Conservation (phyloP, 2,329 filamentous ascomycete genomes). For the Aspergillus udagawae region DNA sequence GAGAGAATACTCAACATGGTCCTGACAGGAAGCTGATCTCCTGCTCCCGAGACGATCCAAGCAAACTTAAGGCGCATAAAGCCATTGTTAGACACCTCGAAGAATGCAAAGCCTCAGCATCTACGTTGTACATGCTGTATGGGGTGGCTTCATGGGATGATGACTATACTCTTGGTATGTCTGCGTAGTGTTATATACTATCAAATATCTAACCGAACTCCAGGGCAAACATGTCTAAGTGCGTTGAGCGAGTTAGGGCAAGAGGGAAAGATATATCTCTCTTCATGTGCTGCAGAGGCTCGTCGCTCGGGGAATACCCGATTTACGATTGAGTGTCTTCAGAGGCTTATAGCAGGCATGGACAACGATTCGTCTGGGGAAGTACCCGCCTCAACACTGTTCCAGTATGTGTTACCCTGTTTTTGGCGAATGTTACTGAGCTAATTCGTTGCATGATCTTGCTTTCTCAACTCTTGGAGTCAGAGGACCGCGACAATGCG, state of each 20-base stretch:
- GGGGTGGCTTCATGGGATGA: conserved; percentile 61
- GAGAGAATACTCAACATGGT: conserved; percentile 5
- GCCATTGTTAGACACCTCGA: conserved; percentile 59
- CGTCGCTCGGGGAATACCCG: conserved; percentile 60
- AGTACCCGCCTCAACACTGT: conserved; percentile 59
- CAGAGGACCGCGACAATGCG: conserved; percentile 27
- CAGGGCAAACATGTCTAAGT: conserved; percentile 55
- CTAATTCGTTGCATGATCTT: conserved; percentile 29
- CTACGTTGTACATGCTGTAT: conserved; percentile 72
- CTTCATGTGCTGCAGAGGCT: conserved; percentile 76
- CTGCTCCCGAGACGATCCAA: conserved; percentile 60
- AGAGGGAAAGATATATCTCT: conserved; percentile 62
- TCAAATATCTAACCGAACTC: conserved; percentile 41
- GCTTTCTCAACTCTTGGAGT: conserved; percentile 43
- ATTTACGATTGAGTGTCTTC: conserved; percentile 58
- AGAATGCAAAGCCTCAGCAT: conserved; percentile 54
- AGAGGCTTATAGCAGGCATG: conserved; percentile 56
- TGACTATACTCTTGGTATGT: conserved; percentile 51
- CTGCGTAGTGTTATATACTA: conserved; percentile 24
- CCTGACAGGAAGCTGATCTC: conserved; percentile 65
- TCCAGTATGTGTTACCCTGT: conserved; percentile 53
- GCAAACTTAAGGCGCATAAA: conserved; percentile 52
- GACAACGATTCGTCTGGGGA: conserved; percentile 46
- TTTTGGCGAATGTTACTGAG: not conserved
- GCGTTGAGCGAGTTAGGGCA: conserved; percentile 52